Conservation (phyloP, 2,329 filamentous ascomycete species). For the Ceratocystis alfenasii region DNA sequence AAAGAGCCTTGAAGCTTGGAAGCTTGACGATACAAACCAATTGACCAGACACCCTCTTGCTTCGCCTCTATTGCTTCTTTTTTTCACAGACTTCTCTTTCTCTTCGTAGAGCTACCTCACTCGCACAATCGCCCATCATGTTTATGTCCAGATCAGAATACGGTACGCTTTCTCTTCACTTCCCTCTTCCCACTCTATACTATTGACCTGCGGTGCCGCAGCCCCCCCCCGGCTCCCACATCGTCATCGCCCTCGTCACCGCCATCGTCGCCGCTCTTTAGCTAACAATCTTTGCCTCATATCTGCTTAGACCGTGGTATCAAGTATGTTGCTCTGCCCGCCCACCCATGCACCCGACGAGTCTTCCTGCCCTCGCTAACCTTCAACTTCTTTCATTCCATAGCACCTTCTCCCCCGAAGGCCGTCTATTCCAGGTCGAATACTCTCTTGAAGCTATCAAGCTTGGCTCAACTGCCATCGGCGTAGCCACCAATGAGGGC, state of each 20-base stretch:
- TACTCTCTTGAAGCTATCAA: constrained; percentile 99
- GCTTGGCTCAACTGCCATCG: constrained; percentile 95
- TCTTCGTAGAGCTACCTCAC: background rate
- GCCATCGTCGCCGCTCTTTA: background rate
- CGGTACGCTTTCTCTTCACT: constrained; percentile 42
- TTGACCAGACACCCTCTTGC: too few relatives aligned
- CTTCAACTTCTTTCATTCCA: background rate
- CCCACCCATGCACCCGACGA: background rate
- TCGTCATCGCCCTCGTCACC: background rate
- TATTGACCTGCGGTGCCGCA: too few relatives aligned
- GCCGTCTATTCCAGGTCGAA: constrained; percentile 99
- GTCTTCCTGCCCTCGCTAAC: background rate
- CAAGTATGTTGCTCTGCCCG: constrained; percentile 52
- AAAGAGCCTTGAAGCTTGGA: background rate
- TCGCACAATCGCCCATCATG: constrained; percentile 47
- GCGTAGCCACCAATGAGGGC: constrained; percentile 87
- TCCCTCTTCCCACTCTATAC: too few relatives aligned
- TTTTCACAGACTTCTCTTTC: background rate
- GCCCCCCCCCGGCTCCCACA: background rate
- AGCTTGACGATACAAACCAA: constrained; percentile 4
- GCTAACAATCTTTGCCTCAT: constrained; percentile 14
- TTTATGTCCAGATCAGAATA: constrained; percentile 99
- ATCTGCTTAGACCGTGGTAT: constrained; percentile 74
- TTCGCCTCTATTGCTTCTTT: background rate
- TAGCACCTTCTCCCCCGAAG: constrained; percentile 98